phyloP scores from a whole-genome alignment of 1,139 yeast genomes.

The Wickerhamomyces sp. region DNA sequence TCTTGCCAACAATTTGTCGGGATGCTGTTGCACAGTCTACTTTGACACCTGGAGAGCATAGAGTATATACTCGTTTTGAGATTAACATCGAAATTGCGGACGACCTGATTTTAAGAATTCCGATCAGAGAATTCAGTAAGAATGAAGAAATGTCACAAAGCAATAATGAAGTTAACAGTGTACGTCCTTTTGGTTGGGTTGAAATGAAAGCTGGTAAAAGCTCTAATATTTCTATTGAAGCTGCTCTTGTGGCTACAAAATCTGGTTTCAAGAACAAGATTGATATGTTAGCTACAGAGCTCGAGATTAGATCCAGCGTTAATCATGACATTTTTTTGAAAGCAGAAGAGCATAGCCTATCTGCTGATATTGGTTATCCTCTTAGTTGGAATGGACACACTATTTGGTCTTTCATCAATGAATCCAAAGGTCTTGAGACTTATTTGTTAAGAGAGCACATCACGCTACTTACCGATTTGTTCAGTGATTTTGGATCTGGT shows the following conservation, averaged over 20 bases:
- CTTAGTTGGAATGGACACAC: constrained; percentile 78
- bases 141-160: constrained; percentile 40
- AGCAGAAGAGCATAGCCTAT: constrained; percentile 55
- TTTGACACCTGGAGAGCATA: constrained; percentile 42
- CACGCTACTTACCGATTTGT: constrained; percentile 65
- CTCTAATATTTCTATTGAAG: constrained; percentile 43
- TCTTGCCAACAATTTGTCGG: constrained; percentile 65
- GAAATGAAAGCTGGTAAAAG: constrained; percentile 61
- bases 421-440: constrained; percentile 48
- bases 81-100: constrained; percentile 49
- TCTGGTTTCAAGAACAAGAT: constrained; percentile 59
- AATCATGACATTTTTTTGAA: constrained; percentile 77
- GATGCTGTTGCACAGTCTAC: constrained; percentile 46
- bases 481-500: constrained; percentile 75
- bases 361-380: constrained; percentile 64
- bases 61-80: constrained; percentile 56
- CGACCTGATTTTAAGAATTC: constrained; percentile 70
- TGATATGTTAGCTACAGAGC: constrained; percentile 43
- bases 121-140: constrained; percentile 81
- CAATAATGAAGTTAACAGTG: constrained; percentile 31
- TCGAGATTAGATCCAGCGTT: constrained; percentile 77
- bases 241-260: constrained; percentile 50
- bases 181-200: constrained; percentile 83
- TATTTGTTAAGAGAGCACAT: constrained; percentile 84
- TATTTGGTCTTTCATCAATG: constrained; percentile 57